These are phyloP conservation scores for Schoenoplectus triqueter DNA, from an alignment of 202 grass and related monocot species.

Conservation along the genomic window DNA sequence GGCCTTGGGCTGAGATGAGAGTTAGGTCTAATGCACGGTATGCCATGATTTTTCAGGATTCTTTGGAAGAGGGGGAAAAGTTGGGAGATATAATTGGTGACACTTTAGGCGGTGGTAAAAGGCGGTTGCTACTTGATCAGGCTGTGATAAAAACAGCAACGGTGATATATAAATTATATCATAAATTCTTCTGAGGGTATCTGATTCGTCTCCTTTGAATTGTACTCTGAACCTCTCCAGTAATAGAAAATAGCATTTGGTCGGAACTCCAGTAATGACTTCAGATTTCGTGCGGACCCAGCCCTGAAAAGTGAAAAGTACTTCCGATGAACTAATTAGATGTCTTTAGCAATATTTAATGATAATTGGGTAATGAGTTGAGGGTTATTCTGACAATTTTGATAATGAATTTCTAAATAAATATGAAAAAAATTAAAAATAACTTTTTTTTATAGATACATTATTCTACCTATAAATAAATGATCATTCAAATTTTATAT, in stretches of 20 bases:
- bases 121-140: background rate
- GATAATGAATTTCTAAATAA: too few species aligned
- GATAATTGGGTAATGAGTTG: too few species aligned
- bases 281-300: too few species aligned
- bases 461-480: too few species aligned
- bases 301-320: too few species aligned
- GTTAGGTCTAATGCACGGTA: slow-evolving; percentile 62
- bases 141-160: background rate
- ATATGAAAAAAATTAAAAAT: too few species aligned
- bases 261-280: too few species aligned
- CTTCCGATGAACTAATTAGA: too few species aligned
- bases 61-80: background rate
- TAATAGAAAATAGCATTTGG: background rate
- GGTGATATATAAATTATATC: background rate
- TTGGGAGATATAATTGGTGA: background rate
- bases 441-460: too few species aligned
- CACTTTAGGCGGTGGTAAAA: slow-evolving; percentile 35
- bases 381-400: too few species aligned
- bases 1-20: slow-evolving; percentile 49
- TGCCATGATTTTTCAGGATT: slow-evolving; percentile 44
- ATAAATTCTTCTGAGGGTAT: slow-evolving; percentile 2
- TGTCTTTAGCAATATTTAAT: too few species aligned
- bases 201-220: slow-evolving; percentile 2
- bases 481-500: too few species aligned
- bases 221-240: background rate